Conservation (phyloP, 768 basidiomycete genomes). For the Punctularia strigosozonata region DNA sequence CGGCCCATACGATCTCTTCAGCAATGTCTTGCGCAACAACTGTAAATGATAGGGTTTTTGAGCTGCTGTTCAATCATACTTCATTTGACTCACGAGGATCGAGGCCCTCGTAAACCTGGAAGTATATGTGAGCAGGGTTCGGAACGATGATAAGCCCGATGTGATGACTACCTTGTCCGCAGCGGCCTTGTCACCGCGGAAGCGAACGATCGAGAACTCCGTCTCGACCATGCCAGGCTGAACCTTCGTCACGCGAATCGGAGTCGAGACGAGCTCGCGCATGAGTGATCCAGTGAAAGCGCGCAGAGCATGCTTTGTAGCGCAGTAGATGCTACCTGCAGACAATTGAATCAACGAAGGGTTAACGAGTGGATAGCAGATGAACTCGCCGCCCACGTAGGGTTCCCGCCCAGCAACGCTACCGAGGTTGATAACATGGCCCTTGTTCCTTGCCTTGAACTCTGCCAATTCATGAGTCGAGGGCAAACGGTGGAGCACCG, state of each 20-base stretch:
- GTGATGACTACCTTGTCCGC: no score
- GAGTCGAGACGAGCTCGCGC: conserved; percentile 84
- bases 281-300: conserved; percentile 79
- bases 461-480: conserved; percentile 26
- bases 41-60: conserved; percentile 16
- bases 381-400: conserved; percentile 1
- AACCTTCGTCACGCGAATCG: conserved; percentile 89
- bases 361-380: no score
- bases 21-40: conserved; percentile 83
- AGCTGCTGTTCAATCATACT: conserved; percentile 1
- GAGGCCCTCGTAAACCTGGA: conserved; percentile 87
- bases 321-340: conserved; percentile 88
- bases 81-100: conserved; percentile 56
- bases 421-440: conserved; percentile 92
- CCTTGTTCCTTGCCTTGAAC: conserved; percentile 65
- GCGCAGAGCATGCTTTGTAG: conserved; percentile 78
- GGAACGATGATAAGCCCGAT: no score
- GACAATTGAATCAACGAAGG: no score
- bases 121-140: no score
- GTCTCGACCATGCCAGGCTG: conserved; percentile 84
- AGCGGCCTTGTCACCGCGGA: conserved; percentile 67
- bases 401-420: conserved; percentile 78
- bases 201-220: conserved; percentile 87
- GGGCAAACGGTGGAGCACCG: background rate
- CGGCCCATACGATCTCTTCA: conserved; percentile 97